phyloP scores from a whole-genome alignment of 225 moss, liverwort and hornwort species.

The Asterella californica region DNA sequence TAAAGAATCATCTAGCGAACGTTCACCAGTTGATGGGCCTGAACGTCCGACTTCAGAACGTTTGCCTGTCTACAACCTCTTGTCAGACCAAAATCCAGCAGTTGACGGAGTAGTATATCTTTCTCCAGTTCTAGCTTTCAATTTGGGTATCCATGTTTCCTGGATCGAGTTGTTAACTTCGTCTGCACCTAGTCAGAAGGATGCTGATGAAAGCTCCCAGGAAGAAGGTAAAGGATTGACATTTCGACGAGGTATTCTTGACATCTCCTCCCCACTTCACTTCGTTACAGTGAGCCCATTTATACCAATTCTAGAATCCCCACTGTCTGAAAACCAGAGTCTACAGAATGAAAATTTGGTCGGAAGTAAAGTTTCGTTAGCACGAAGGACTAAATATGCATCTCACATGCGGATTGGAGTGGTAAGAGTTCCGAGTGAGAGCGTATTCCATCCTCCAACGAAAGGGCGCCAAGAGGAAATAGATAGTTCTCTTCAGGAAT shows the following conservation, averaged over 20 bases:
- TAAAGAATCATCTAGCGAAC: neutral
- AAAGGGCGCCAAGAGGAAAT: constrained; percentile 64
- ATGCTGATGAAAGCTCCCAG: neutral
- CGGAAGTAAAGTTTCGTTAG: neutral
- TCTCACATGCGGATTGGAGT: constrained; percentile 45
- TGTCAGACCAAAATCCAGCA: neutral
- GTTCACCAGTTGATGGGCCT: neutral
- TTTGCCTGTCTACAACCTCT: constrained; percentile 32
- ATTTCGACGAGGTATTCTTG: neutral
- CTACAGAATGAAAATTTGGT: constrained; percentile 1
- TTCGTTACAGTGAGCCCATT: constrained; percentile 33
- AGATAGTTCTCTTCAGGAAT: constrained; percentile 63
- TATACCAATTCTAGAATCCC: constrained; percentile 22
- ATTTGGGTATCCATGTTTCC: constrained; percentile 40
- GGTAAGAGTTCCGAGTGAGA: constrained; percentile 34
- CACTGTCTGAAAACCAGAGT: constrained; percentile 11
- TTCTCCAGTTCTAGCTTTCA: constrained; percentile 44
- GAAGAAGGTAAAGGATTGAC: neutral
- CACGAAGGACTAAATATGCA: constrained; percentile 28
- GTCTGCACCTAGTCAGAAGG: constrained; percentile 10
- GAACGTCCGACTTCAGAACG: neutral
- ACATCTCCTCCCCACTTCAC: constrained; percentile 10
- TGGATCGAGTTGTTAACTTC: constrained; percentile 43
- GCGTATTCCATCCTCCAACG: constrained; percentile 20
- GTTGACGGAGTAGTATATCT: constrained; percentile 35